phyloP scores from a whole-genome alignment of 768 basidiomycete species.

The Hemileccinum rubropunctum region DNA sequence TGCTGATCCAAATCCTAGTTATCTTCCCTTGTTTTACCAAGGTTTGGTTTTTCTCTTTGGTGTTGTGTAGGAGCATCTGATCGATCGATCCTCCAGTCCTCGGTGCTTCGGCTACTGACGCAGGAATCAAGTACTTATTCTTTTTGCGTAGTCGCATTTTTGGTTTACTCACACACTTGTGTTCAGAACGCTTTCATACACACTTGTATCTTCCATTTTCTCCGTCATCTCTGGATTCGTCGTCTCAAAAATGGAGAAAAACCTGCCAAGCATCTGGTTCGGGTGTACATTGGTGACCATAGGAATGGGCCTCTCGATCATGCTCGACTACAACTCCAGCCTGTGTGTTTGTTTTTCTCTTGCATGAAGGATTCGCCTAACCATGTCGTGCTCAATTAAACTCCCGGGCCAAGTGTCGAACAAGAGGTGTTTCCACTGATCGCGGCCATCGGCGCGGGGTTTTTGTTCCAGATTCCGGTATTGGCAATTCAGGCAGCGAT shows the following conservation, averaged over 20 bases:
- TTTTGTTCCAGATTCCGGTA: constrained; percentile 61
- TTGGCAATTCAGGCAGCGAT: constrained; percentile 81
- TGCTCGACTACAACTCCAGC: constrained; percentile 54
- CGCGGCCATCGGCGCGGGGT: constrained; percentile 58
- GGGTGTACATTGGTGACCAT: constrained; percentile 54
- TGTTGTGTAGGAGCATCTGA: too few relatives aligned
- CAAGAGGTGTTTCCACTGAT: constrained; percentile 64
- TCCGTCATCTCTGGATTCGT: constrained; percentile 58
- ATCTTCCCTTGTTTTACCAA: too few relatives aligned
- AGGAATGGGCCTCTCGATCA: constrained; percentile 70
- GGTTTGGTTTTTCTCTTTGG: too few relatives aligned
- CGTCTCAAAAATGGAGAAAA: constrained; percentile 53
- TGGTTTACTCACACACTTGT: too few relatives aligned
- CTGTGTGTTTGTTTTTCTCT: constrained; percentile 27
- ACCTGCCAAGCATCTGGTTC: constrained; percentile 60
- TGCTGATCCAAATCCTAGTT: too few relatives aligned
- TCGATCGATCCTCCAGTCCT: too few relatives aligned
- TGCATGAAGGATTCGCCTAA: not conserved
- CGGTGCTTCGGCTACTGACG: too few relatives aligned
- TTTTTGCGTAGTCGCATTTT: too few relatives aligned
- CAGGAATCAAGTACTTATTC: too few relatives aligned
- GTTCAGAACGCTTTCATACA: constrained; percentile 70
- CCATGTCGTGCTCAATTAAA: not conserved
- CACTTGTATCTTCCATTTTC: constrained; percentile 51
- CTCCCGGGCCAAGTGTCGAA: constrained; percentile 40